phyloP scores from a whole-genome alignment of 1,284 basidiomycete genomes.

The Pseudozyma pruni region DNA sequence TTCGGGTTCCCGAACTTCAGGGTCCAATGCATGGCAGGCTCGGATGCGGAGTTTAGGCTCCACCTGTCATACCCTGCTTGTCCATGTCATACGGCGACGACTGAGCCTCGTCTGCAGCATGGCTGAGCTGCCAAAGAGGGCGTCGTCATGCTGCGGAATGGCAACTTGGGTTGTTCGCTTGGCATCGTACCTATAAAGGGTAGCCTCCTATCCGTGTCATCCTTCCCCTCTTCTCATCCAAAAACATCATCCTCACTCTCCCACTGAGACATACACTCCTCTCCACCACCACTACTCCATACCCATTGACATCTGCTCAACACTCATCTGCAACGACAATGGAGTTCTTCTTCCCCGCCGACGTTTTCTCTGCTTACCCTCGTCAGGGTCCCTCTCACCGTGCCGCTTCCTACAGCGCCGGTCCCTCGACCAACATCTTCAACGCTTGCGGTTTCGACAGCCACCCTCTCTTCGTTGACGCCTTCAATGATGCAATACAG shows the following conservation, averaged over 20 bases:
- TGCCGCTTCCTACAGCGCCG: constrained; percentile 14
- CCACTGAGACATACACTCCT: constrained; percentile 13
- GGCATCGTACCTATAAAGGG: constrained; percentile 16
- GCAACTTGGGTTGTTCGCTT: neutral
- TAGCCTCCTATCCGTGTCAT: neutral
- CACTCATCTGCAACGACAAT: constrained; percentile 7
- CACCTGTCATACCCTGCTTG: constrained; percentile 30
- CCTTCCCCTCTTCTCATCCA: constrained; percentile 9
- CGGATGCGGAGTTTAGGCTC: constrained; percentile 26
- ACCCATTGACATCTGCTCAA: neutral
- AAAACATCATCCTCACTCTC: constrained; percentile 1
- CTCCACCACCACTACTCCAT: neutral
- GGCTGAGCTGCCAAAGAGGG: neutral
- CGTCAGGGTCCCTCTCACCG: constrained; percentile 18
- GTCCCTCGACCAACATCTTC: constrained; percentile 32
- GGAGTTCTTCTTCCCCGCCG: constrained; percentile 56
- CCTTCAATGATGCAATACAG: constrained; percentile 41
- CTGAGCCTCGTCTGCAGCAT: neutral
- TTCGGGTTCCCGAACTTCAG: constrained; percentile 16
- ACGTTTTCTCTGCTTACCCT: constrained; percentile 45
- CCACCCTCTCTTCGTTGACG: constrained; percentile 32
- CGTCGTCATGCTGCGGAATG: constrained; percentile 23
- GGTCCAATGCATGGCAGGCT: constrained; percentile 26
- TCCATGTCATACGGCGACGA: neutral
- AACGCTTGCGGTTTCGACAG: constrained; percentile 42